Evolutionary conservation across 2,329 filamentous ascomycete genomes (phyloP).

Genomic region (Passalora sequoiae): DNA sequence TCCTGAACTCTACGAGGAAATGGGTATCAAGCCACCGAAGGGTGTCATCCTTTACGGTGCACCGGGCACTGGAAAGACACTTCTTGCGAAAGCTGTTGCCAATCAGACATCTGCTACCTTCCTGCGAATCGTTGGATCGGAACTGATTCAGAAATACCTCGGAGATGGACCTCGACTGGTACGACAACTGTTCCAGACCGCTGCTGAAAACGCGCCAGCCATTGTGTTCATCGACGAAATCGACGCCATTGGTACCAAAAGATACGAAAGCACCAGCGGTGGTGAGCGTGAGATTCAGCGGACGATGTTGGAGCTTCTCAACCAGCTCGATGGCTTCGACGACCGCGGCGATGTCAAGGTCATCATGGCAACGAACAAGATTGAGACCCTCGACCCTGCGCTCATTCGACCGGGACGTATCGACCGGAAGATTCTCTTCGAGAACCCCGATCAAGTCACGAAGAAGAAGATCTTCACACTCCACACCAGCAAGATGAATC

Average conservation of each 20-base stretch:
- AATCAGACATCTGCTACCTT: constrained; percentile 99
- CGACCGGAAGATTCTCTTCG: constrained; percentile 88
- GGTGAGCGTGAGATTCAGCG: constrained; percentile 96
- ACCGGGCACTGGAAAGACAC: constrained; percentile 92
- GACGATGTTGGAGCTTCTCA: constrained; percentile 96
- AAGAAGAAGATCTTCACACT: constrained; percentile 97
- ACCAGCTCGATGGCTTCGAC: constrained; percentile 97
- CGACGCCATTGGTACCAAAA: constrained; percentile 96
- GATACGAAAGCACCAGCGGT: constrained; percentile 94
- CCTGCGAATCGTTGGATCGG: constrained; percentile 91
- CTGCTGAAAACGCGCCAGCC: constrained; percentile 89
- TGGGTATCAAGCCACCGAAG: constrained; percentile 99
- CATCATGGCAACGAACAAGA: constrained; percentile 99
- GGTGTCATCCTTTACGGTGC: constrained; percentile 98
- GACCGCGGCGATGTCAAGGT: constrained; percentile 99
- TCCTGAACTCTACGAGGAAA: constrained; percentile 97
- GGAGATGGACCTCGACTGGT: constrained; percentile 93
- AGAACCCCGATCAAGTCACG: constrained; percentile 78
- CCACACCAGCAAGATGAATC: constrained; percentile 97
- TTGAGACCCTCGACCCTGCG: constrained; percentile 92
- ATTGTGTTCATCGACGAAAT: constrained; percentile 99
- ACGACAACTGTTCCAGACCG: constrained; percentile 92
- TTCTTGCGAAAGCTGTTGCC: constrained; percentile 92
- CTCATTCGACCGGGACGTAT: constrained; percentile 96
- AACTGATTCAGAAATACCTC: constrained; percentile 97